Base-by-base conservation (phyloP, 2,329 filamentous ascomycete genomes). In the Ceratocystis smalleyi region DNA sequence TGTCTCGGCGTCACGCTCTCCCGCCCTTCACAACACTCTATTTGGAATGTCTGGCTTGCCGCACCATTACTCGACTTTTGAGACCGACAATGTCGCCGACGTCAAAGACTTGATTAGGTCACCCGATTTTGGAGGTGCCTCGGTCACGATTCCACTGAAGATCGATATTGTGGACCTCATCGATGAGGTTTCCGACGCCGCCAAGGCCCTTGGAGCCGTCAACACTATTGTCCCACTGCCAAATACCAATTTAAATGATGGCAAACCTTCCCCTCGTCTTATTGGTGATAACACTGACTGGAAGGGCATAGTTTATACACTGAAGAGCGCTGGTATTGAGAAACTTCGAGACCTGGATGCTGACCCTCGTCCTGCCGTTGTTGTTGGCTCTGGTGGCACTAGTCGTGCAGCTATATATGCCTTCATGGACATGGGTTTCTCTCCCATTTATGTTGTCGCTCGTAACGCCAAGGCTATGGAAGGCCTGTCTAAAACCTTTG, bases 271-370 rank as follows among this genome's bases (percentile, higher is more conserved):
- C 10, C 43, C 60, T 19, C 60, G 65, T 22, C 62, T 97, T 2
- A 74, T 88, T 17, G 94, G 94, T 54, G 88, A 91, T 72, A 99
- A 99, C 75, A 99, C 94, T 12, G 94, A 99, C 76, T 99, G 91
- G 87, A 82, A 84, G 71, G 94, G 94, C 67, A 99, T 99, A 84
- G 84, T 88, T 1, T 83, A 87, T 69, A 86, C 89, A 2, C 81
- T 99, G 22, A 83, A 81, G 65, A 82, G 83, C 51, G 85, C 83
- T 1, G 89, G 89, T 6, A 77, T 88, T 47, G 75, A 76, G 22
- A 68, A 73, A 69, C 71, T 69, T 70, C 72, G 63, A n/a, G 62
- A 22, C 15, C 17, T 49, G 15, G 43, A 64, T 5, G 57, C 61
- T 19, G 49, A 63, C 30, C 60, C 60, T 24, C 66, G 64, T 51